Base-by-base conservation (phyloP, 306 rosid species). In the Cicer judaicum region DNA sequence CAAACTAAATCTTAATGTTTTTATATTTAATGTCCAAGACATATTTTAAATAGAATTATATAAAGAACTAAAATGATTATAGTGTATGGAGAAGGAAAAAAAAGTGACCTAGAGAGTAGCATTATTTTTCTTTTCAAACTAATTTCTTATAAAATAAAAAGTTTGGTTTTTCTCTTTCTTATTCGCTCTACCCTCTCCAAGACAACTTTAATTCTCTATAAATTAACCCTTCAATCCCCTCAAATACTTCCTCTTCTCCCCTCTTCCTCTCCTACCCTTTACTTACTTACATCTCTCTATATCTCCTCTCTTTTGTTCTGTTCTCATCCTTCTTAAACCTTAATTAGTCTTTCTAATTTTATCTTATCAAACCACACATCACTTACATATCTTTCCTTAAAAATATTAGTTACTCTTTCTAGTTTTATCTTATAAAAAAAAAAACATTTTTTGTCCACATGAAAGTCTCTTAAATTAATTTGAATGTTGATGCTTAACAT, bases 201-300 rank as follows among this genome's bases (percentile, higher is more conserved):
- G 4, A 18, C 36, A 50, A 24, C 38, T 65, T 42, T 66, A 66
- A 42, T 52, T 39, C 74, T 84, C 85, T 92, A 90, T 92, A 92
- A 81, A 90, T 70, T 78, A 68, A 47, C 66, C 74, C 78, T 29
- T 83, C 84, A 43, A 24, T 41, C 15, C 60, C 74, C 14, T 82
- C 48, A 42, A 10, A 21, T 73, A 68, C 86, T 74, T 82, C 86
- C 86, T 49, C 80, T 78, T 73, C 86, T 21, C 80, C 73, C 61
- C 62, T 8, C 16, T 43, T 60, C 71, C 42, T 21, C 71, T 42
- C 55, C 24, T 10, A 11, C 75, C 55, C 60, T 7, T 36, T 52
- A 44, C 16, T 40, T 63, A 40, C 48, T 14, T 16, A 64, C 69
- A 49, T 54, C 50, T 6, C 56, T 1, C 7, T 9, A 64, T 48